phyloP scores from a whole-genome alignment of 2,329 filamentous ascomycete species.

The Nectriaceae sp. region DNA sequence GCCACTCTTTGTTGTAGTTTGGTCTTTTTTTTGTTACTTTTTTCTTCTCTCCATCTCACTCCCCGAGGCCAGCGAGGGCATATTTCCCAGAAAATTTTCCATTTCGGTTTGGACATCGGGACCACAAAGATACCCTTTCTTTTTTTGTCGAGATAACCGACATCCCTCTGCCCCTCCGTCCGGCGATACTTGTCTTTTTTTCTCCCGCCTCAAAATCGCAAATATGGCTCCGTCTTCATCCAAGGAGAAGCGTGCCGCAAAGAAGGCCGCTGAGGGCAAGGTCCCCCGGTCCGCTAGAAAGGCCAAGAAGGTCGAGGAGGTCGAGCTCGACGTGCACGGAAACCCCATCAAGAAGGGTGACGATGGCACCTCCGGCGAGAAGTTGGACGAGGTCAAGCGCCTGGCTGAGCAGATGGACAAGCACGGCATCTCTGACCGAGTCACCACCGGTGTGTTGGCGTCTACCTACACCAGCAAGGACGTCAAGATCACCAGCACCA shows the following conservation, averaged over 20 bases:
- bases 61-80: constrained; percentile 21
- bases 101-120: constrained; percentile 25
- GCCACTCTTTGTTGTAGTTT: constrained; percentile 30
- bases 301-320: constrained; percentile 67
- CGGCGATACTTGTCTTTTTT: constrained; percentile 13
- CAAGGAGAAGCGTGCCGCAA: constrained; percentile 72
- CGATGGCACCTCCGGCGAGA: constrained; percentile 68
- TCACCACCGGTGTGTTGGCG: constrained; percentile 94
- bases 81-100: constrained; percentile 20
- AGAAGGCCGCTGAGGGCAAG: constrained; percentile 72
- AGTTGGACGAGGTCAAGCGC: constrained; percentile 81
- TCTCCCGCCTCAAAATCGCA: constrained; percentile 27
- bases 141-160: constrained; percentile 22
- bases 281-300: constrained; percentile 62
- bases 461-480: constrained; percentile 86
- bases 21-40: constrained; percentile 24
- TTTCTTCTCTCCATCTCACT: constrained; percentile 12
- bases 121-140: constrained; percentile 10
- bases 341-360: constrained; percentile 56
- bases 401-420: constrained; percentile 93
- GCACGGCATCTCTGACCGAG: constrained; percentile 92
- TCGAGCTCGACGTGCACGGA: constrained; percentile 65
- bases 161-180: constrained; percentile 30
- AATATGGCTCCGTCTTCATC: constrained; percentile 66
- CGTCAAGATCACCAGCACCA: constrained; percentile 94